Evolutionary conservation across 495 filamentous ascomycete genomes (phyloP).

Genomic region (Podospora appendiculata): DNA sequence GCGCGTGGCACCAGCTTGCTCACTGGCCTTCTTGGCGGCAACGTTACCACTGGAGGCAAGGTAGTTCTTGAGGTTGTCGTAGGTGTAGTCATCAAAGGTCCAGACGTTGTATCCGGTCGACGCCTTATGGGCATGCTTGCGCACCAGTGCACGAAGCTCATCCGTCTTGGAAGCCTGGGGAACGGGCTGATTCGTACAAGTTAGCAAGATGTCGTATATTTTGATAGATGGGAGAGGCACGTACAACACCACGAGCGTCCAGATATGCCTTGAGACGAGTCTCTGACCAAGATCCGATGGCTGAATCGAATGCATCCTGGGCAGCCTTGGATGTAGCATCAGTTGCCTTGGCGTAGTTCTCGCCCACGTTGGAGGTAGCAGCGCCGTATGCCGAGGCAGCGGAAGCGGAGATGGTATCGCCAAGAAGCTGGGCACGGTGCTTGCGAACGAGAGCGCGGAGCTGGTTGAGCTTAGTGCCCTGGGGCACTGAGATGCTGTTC

Average conservation of each 20-base stretch:
- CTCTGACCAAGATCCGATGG: slow-evolving; percentile 60
- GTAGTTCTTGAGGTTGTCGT: slow-evolving; percentile 68
- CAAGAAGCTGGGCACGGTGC: slow-evolving; percentile 67
- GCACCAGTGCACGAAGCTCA: slow-evolving; percentile 69
- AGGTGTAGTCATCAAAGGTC: slow-evolving; percentile 79
- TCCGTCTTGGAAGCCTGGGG: slow-evolving; percentile 71
- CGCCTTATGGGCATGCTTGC: slow-evolving; percentile 65
- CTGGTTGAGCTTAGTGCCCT: slow-evolving; percentile 84
- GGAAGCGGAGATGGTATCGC: slow-evolving; percentile 54
- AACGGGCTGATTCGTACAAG: slow-evolving; percentile 51
- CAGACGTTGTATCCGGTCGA: slow-evolving; percentile 64
- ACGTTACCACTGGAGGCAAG: slow-evolving; percentile 48
- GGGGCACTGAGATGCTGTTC: slow-evolving; percentile 73
- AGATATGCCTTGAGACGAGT: slow-evolving; percentile 70
- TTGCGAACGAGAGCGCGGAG: slow-evolving; percentile 86
- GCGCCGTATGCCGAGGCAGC: slow-evolving; percentile 65
- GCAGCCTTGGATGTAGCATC: slow-evolving; percentile 56
- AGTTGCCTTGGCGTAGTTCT: slow-evolving; percentile 69
- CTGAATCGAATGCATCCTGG: slow-evolving; percentile 59
- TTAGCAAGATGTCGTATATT: background rate
- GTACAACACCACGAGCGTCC: slow-evolving; percentile 50
- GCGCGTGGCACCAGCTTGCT: slow-evolving; percentile 57
- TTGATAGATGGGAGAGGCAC: background rate
- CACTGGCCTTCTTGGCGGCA: slow-evolving; percentile 60
- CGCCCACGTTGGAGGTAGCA: slow-evolving; percentile 74